These are phyloP conservation scores for Ottelia alismoides DNA, from an alignment of 106 monocot genomes.

Conservation along the genomic window DNA sequence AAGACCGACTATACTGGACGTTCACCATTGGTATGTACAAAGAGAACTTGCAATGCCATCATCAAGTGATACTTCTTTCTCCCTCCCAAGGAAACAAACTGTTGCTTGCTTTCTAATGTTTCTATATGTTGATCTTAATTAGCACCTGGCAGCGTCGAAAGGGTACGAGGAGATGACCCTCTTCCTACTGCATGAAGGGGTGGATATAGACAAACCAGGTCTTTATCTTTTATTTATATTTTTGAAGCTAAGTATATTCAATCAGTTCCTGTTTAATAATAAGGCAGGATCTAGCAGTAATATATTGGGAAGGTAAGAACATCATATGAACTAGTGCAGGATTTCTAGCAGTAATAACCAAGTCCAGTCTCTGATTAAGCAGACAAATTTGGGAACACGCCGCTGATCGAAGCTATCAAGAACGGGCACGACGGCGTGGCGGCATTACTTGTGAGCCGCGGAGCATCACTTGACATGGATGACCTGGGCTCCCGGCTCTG, in stretches of 20 bases:
- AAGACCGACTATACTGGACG: conserved; percentile 90
- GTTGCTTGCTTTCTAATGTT: neutral
- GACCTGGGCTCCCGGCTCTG: conserved; percentile 68
- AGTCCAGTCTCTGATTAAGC: too few relatives aligned
- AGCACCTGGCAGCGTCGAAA: conserved; percentile 81
- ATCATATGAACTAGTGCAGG: too few relatives aligned
- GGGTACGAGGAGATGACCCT: conserved; percentile 47
- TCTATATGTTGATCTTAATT: conserved; percentile 6
- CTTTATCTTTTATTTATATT: conserved; percentile 2
- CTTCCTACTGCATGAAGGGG: conserved; percentile 72
- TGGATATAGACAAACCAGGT: conserved; percentile 57
- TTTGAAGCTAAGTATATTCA: neutral
- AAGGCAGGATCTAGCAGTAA: too few relatives aligned
- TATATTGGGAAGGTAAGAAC: too few relatives aligned
- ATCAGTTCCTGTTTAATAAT: neutral
- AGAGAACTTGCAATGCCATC: too few relatives aligned
- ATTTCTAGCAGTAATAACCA: too few relatives aligned
- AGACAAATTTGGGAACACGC: conserved; percentile 92
- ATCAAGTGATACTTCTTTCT: neutral
- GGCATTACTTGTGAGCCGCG: conserved; percentile 39
- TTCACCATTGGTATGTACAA: conserved; percentile 58
- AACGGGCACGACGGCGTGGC: conserved; percentile 61
- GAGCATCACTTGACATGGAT: conserved; percentile 40
- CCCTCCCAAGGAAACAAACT: neutral
- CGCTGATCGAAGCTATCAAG: conserved; percentile 75